phyloP scores from a whole-genome alignment of 192 early-diverging fungal genomes.

The Umbelopsis vinacea region DNA sequence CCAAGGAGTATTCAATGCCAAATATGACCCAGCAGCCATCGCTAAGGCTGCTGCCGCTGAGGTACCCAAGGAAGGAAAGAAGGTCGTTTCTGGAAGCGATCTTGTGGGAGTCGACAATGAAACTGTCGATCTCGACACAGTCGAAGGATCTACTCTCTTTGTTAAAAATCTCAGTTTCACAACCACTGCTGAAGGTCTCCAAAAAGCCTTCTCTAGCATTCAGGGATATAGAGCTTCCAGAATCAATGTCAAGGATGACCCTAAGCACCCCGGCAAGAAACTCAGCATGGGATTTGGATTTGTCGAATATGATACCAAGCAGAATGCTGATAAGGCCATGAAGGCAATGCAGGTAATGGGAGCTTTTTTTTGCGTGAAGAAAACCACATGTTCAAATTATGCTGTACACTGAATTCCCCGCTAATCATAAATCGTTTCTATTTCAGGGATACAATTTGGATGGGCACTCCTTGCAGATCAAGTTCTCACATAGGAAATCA shows the following conservation, averaged over 20 bases:
- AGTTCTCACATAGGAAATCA: slow-evolving; percentile 79
- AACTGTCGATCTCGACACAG: slow-evolving; percentile 54
- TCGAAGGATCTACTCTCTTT: slow-evolving; percentile 81
- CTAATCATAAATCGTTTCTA: background rate
- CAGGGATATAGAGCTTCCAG: slow-evolving; percentile 82
- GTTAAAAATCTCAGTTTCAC: slow-evolving; percentile 96
- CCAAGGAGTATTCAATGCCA: slow-evolving; percentile 71
- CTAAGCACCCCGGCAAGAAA: slow-evolving; percentile 78
- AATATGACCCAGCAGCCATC: slow-evolving; percentile 52
- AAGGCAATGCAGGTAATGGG: slow-evolving; percentile 78
- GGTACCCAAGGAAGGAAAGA: slow-evolving; percentile 39
- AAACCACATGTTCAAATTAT: too few species aligned
- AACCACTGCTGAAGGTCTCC: slow-evolving; percentile 82
- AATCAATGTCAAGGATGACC: slow-evolving; percentile 84
- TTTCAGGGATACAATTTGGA: slow-evolving; percentile 73
- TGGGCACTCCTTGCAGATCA: slow-evolving; percentile 87
- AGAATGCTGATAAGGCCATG: slow-evolving; percentile 83
- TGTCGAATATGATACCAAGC: slow-evolving; percentile 84
- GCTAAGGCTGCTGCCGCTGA: slow-evolving; percentile 41
- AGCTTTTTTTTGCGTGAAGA: too few species aligned
- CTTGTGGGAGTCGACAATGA: slow-evolving; percentile 34
- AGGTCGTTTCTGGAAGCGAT: slow-evolving; percentile 44
- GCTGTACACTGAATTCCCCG: too few species aligned
- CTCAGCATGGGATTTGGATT: slow-evolving; percentile 98
- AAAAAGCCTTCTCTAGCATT: slow-evolving; percentile 71